phyloP scores from a whole-genome alignment of 345 rosid genomes.

The Populus alba region DNA sequence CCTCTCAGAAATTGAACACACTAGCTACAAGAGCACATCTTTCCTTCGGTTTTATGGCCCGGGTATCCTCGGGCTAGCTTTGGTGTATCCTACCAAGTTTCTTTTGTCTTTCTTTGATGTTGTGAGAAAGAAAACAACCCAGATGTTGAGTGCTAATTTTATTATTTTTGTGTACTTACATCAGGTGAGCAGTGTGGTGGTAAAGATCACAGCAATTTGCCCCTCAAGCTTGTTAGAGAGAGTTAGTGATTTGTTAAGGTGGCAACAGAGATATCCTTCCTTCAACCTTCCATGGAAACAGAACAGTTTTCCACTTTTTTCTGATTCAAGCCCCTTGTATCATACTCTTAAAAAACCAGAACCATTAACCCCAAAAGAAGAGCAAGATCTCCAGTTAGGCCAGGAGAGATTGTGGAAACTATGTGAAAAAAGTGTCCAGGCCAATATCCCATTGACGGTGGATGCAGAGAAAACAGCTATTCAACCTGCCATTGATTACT shows the following conservation, averaged over 20 bases:
- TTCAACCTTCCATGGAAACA: conserved; percentile 78
- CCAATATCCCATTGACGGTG: conserved; percentile 48
- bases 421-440: conserved; percentile 55
- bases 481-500: conserved; percentile 86
- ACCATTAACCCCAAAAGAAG: conserved; percentile 60
- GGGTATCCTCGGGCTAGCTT: too few species aligned
- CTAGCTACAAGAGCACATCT: too few species aligned
- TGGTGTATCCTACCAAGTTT: neutral
- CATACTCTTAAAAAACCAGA: conserved; percentile 65
- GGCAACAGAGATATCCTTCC: conserved; percentile 63
- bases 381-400: conserved; percentile 49
- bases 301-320: conserved; percentile 55
- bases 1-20: neutral
- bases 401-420: conserved; percentile 46
- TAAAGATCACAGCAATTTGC: conserved; percentile 75
- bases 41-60: too few species aligned
- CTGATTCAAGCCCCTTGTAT: conserved; percentile 65
- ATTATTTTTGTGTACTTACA: neutral
- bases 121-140: neutral
- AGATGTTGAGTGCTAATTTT: neutral
- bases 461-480: conserved; percentile 81
- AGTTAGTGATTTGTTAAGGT: conserved; percentile 72
- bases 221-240: conserved; percentile 58
- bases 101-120: neutral
- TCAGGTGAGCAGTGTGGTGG: conserved; percentile 75